Base-by-base conservation (phyloP, 208 protist species). In the Kentomonas sorsogonicus region DNA sequence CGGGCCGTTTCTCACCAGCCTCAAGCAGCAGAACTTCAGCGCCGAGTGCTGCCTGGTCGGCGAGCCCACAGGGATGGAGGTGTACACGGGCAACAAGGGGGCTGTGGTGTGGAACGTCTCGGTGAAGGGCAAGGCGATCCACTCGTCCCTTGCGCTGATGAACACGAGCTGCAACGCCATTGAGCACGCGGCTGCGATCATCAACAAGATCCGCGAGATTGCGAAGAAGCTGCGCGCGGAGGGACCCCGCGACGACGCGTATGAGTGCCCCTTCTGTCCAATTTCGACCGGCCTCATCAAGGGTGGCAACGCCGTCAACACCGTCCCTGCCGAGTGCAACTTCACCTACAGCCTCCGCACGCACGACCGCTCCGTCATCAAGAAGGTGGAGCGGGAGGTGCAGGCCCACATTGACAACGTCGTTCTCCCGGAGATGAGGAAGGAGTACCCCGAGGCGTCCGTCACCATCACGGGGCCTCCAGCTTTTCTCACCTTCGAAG, bases 271-370 rank as follows among this genome's bases (percentile, higher is more conserved):
- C 1, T 80, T 78, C 38, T 46, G 48, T 1, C 68, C 33, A 22
- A 62, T 72, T 60, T 50, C 66, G 1, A 68, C 69, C 0, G 69
- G 69, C 45, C 29, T 73, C 3, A 79, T 85, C 57, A 63, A 64
- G 15, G 69, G 70, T 33, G 74, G 74, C 23, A 75, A 69, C 30
- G 71, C 71, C 16, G 61, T 66, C n/a, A 81, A 79, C 54, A 81
- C 79, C n/a, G 75, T 86, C 30, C 79, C 75, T 1, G 79, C 66
- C 18, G 61, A 82, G 23, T 86, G 74, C 60, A 40, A 38, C 11
- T 71, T 83, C 29, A 39, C 55, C 15, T 69, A 78, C 55, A 75
- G 71, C 15, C 52, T 75, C 39, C 68, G 75, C 33, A 64, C 72
- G 23, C 66, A 71, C 4, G 69, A 74, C 3, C 23, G 26, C 22